Evolutionary conservation across 2,329 filamentous ascomycete genomes (phyloP).

Genomic region (Calonectria montana): DNA sequence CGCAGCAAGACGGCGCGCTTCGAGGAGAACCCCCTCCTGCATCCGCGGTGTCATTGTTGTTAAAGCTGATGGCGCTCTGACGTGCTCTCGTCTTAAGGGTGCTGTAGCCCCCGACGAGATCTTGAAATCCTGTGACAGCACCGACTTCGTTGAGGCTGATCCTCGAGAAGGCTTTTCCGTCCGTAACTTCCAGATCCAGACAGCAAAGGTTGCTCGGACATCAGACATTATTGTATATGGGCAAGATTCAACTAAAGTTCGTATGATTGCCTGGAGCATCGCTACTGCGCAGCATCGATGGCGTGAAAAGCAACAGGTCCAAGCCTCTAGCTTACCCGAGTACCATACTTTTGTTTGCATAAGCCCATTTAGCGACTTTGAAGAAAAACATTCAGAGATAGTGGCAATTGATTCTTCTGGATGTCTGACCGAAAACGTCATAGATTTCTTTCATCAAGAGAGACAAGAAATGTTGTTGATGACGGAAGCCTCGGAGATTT

Average conservation of each 20-base stretch:
- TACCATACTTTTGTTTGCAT: constrained; percentile 88
- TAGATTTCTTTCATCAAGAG: constrained; percentile 93
- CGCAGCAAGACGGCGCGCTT: constrained; percentile 77
- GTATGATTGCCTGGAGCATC: constrained; percentile 75
- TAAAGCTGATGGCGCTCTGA: constrained; percentile 87
- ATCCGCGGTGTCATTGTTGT: constrained; percentile 86
- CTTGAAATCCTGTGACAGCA: constrained; percentile 62
- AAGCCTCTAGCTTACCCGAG: constrained; percentile 64
- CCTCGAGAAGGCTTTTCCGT: constrained; percentile 93
- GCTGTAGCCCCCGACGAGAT: constrained; percentile 87
- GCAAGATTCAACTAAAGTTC: constrained; percentile 71
- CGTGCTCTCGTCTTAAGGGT: constrained; percentile 82
- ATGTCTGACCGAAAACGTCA: constrained; percentile 77
- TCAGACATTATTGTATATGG: constrained; percentile 96
- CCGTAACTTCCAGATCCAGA: constrained; percentile 96
- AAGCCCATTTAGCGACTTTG: constrained; percentile 76
- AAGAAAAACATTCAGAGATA: constrained; percentile 75
- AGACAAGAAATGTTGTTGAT: constrained; percentile 92
- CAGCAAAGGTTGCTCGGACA: constrained; percentile 85
- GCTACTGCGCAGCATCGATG: constrained; percentile 82
- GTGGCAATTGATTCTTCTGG: constrained; percentile 81
- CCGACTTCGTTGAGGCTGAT: constrained; percentile 84
- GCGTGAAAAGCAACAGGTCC: constrained; percentile 72
- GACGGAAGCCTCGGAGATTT: constrained; percentile 90
- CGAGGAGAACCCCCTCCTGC: constrained; percentile 76